Conservation (phyloP, 208 protist genomes). For the Leishmania martiniquensis region DNA sequence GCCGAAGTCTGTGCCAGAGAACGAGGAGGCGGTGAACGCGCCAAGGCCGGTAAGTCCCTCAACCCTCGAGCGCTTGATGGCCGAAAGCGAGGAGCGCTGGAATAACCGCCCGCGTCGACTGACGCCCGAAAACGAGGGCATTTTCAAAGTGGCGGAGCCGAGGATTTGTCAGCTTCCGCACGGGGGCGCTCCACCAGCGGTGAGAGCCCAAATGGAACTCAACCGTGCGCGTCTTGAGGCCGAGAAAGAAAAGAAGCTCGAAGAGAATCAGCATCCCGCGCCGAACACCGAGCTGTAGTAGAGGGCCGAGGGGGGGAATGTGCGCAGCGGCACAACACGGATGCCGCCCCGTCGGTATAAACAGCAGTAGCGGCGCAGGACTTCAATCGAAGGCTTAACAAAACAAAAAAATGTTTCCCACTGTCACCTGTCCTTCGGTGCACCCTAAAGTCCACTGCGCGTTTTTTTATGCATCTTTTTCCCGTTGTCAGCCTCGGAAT, state of each 20-base stretch:
- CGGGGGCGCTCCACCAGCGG: constrained; percentile 13
- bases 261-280: neutral
- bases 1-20: neutral
- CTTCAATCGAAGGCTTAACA: too few species aligned
- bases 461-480: too few species aligned
- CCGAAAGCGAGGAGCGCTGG: constrained; percentile 19
- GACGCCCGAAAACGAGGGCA: neutral
- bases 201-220: constrained; percentile 13
- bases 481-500: too few species aligned
- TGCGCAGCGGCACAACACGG: neutral
- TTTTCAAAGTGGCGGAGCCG: neutral
- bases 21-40: neutral
- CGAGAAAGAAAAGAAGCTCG: neutral
- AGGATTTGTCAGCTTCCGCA: constrained; percentile 20
- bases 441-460: neutral
- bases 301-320: neutral
- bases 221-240: constrained; percentile 17
- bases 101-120: constrained; percentile 16
- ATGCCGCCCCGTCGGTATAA: neutral
- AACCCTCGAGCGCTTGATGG: constrained; percentile 12
- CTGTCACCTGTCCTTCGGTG: too few species aligned
- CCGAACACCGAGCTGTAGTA: neutral
- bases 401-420: too few species aligned
- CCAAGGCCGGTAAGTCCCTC: neutral
- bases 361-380: constrained; percentile 2